Evolutionary conservation across 306 rosid genomes (phyloP).

Genomic region (Sphenostylis stenocarpa): DNA sequence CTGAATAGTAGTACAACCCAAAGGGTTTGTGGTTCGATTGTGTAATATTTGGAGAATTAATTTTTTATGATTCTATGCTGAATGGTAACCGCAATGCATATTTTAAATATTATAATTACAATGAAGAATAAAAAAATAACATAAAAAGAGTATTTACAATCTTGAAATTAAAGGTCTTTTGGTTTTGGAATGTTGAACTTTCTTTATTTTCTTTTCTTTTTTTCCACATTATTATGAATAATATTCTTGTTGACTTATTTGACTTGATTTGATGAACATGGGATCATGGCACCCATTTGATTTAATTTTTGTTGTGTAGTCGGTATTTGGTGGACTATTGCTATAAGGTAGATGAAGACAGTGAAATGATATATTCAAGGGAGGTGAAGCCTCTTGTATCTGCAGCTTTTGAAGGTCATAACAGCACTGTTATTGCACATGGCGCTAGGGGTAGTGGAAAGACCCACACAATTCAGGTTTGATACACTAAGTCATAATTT

Average conservation of each 20-base stretch:
- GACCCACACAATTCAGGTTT: slow-evolving; percentile 74
- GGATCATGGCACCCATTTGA: neutral
- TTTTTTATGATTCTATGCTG: no score
- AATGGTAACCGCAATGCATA: neutral
- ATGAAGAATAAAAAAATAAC: neutral
- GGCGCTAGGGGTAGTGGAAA: slow-evolving; percentile 94
- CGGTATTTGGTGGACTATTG: slow-evolving; percentile 62
- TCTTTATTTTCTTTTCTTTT: neutral
- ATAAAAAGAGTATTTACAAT: neutral
- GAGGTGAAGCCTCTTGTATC: slow-evolving; percentile 71
- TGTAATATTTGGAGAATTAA: no score
- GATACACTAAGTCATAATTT: neutral
- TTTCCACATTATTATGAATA: neutral
- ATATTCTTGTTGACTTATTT: neutral
- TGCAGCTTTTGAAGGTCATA: slow-evolving; percentile 66
- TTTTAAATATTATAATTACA: neutral
- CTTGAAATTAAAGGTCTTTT: slow-evolving; percentile 1
- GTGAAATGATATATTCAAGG: slow-evolving; percentile 51
- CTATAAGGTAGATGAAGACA: slow-evolving; percentile 64
- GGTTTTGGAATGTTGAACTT: neutral
- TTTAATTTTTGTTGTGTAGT: slow-evolving; percentile 43
- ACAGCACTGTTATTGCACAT: slow-evolving; percentile 68
- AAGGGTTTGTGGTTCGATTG: no score
- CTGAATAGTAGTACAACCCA: no score
- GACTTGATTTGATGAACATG: neutral